These are phyloP conservation scores for Acanthamoeba lenticulata DNA, from an alignment of 208 protist genomes.

Conservation along the genomic window DNA sequence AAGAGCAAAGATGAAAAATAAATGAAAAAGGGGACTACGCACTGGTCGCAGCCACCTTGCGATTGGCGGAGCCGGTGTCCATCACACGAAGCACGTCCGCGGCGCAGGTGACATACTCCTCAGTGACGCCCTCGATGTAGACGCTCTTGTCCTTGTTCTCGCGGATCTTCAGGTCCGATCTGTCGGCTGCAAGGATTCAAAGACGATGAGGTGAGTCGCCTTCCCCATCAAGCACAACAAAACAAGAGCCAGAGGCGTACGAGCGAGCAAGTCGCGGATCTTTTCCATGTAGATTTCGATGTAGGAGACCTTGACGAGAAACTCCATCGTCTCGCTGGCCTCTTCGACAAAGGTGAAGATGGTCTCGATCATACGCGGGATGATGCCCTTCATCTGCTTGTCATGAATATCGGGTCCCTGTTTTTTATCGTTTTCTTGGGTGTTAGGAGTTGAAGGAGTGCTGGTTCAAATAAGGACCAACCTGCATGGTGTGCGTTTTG, in stretches of 20 bases:
- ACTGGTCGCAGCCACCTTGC: slow-evolving; percentile 66
- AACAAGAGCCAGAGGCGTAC: background rate
- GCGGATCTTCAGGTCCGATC: slow-evolving; percentile 88
- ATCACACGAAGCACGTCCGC: slow-evolving; percentile 61
- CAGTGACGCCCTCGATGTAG: slow-evolving; percentile 93
- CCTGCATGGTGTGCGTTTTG: slow-evolving; percentile 72
- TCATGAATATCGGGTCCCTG: slow-evolving; percentile 44
- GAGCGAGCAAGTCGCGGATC: background rate
- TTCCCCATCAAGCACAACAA: background rate
- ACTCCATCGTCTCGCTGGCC: slow-evolving; percentile 14
- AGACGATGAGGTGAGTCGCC: background rate
- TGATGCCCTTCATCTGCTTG: slow-evolving; percentile 23
- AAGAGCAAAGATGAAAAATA: background rate
- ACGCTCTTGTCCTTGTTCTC: slow-evolving; percentile 93
- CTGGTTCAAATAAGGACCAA: background rate
- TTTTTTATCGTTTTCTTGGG: background rate
- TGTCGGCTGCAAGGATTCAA: slow-evolving; percentile 42
- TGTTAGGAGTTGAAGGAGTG: background rate
- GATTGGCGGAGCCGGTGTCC: slow-evolving; percentile 33
- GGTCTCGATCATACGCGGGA: background rate
- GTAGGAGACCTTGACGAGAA: slow-evolving; percentile 52
- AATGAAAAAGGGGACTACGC: background rate
- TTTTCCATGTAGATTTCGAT: slow-evolving; percentile 70
- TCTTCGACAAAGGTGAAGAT: slow-evolving; percentile 34
- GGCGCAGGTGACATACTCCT: slow-evolving; percentile 68